Conservation (phyloP, 805 yeast genomes). For the Nakazawaea ambrosiae region DNA sequence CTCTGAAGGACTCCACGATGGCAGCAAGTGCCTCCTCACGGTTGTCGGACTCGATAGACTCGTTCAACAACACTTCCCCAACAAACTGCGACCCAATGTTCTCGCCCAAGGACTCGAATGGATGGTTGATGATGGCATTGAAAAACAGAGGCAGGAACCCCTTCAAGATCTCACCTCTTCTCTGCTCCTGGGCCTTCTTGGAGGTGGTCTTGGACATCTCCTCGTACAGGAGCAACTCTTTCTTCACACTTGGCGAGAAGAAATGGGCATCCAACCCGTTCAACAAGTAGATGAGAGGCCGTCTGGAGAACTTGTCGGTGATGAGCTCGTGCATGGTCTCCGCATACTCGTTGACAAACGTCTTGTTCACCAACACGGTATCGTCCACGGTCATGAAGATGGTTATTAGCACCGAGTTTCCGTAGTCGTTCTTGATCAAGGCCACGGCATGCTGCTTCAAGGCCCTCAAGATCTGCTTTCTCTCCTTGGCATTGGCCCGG, state of each 20-base stretch:
- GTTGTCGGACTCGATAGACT: slow-evolving; percentile 28
- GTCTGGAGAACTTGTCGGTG: slow-evolving; percentile 71
- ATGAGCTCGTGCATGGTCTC: slow-evolving; percentile 48
- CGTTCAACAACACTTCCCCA: slow-evolving; percentile 62
- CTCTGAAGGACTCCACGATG: slow-evolving; percentile 52
- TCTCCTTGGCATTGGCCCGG: slow-evolving; percentile 84
- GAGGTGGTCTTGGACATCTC: slow-evolving; percentile 62
- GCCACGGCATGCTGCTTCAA: slow-evolving; percentile 72
- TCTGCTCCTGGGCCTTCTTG: slow-evolving; percentile 74
- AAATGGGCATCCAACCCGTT: slow-evolving; percentile 76
- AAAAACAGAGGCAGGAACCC: slow-evolving; percentile 63
- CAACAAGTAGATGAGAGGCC: slow-evolving; percentile 79
- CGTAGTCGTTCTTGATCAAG: slow-evolving; percentile 77
- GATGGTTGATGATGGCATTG: slow-evolving; percentile 41
- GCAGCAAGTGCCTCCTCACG: slow-evolving; percentile 46
- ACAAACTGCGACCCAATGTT: slow-evolving; percentile 81
- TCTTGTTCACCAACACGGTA: slow-evolving; percentile 73
- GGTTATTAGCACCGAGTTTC: slow-evolving; percentile 73
- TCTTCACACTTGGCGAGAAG: slow-evolving; percentile 63
- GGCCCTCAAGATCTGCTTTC: slow-evolving; percentile 67
- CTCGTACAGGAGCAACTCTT: slow-evolving; percentile 54
- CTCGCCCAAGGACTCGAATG: slow-evolving; percentile 49
- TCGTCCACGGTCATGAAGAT: slow-evolving; percentile 87
- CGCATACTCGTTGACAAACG: slow-evolving; percentile 56
- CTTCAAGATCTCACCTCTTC: slow-evolving; percentile 63